phyloP scores from a whole-genome alignment of 305 asterid genomes.

The Solanum aculeatissimum region DNA sequence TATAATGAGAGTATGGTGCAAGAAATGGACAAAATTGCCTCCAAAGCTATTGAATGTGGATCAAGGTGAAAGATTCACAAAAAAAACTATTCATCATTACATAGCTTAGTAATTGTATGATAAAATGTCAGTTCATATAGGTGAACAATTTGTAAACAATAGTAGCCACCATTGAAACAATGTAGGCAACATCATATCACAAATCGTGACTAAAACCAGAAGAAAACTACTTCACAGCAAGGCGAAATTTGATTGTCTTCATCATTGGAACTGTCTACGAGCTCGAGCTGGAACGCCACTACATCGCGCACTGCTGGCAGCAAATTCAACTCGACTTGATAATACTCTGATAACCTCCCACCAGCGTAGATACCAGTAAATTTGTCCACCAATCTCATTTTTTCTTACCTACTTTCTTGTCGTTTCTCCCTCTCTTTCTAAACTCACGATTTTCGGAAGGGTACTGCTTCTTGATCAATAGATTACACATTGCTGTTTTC shows the following conservation, averaged over 20 bases:
- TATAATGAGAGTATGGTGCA: too few species aligned
- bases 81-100: too few species aligned
- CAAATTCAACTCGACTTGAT: neutral
- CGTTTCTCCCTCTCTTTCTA: slow-evolving; percentile 70
- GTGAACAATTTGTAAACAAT: neutral
- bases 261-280: neutral
- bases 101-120: too few species aligned
- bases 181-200: neutral
- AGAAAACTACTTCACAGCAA: neutral
- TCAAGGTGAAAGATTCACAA: too few species aligned
- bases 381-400: neutral
- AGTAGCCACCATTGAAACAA: neutral
- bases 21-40: too few species aligned
- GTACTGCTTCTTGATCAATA: slow-evolving; percentile 83
- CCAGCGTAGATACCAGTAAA: neutral
- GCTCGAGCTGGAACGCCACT: neutral
- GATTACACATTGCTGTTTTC: slow-evolving; percentile 66
- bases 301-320: neutral
- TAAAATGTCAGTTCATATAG: neutral
- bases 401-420: slow-evolving; percentile 28
- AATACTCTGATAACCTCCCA: neutral
- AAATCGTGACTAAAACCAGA: neutral
- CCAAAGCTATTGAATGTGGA: too few species aligned
- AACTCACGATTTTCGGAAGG: slow-evolving; percentile 58
- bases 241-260: neutral